Conservation (phyloP, 306 rosid genomes). For the Quillaja saponaria region DNA sequence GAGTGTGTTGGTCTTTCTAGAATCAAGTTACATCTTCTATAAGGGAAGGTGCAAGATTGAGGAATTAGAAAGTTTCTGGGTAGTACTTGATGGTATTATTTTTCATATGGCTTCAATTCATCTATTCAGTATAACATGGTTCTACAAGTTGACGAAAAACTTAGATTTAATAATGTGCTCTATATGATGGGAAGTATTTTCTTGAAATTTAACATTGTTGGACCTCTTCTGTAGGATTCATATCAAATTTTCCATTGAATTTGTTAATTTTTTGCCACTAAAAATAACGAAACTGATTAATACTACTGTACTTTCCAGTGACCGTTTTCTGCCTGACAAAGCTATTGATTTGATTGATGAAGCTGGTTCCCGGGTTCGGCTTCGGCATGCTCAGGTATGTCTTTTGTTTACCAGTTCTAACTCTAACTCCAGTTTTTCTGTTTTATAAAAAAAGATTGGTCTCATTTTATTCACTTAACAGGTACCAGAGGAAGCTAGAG, state of each 20-base stretch:
- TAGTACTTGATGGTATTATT: too few species aligned
- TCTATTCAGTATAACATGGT: too few species aligned
- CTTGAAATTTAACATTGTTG: background rate
- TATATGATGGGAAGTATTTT: background rate
- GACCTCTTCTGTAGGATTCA: background rate
- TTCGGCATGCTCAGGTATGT: background rate
- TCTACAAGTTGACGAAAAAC: too few species aligned
- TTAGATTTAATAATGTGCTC: too few species aligned
- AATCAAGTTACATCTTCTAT: background rate
- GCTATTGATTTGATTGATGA: background rate
- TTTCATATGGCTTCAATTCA: too few species aligned
- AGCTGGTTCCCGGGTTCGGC: background rate
- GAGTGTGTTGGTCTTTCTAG: slow-evolving; percentile 8
- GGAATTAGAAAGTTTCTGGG: too few species aligned
- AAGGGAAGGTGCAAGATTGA: too few species aligned
- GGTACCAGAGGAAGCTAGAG: background rate
- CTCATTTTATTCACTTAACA: background rate
- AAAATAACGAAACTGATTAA: too few species aligned
- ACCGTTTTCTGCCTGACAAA: background rate
- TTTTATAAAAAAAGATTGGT: too few species aligned
- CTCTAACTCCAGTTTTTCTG: too few species aligned
- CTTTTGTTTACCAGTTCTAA: background rate
- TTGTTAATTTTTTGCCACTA: slow-evolving; percentile 1
- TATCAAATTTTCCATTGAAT: background rate
- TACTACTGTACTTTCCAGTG: background rate